Evolutionary conservation across 2,329 filamentous ascomycete genomes (phyloP).

Genomic region (Teratosphaeria zuluensis): DNA sequence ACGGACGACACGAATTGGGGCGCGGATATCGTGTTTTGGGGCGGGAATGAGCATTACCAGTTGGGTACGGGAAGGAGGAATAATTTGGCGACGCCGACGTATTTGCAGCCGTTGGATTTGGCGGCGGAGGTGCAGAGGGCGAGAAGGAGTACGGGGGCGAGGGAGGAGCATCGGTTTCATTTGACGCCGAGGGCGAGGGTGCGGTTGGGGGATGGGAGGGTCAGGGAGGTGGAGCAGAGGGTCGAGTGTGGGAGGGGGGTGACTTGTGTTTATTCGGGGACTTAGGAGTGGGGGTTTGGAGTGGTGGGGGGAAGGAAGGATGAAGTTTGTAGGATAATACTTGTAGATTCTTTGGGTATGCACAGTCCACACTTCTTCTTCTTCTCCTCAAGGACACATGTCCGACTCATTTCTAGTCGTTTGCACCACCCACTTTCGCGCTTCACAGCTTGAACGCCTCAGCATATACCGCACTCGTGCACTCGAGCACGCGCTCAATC

Average conservation of each 20-base stretch:
- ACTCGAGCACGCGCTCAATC: too few relatives aligned
- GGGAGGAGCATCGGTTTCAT: slow-evolving; percentile 65
- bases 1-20: slow-evolving; percentile 77
- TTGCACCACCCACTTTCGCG: too few relatives aligned
- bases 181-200: slow-evolving; percentile 69
- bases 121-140: slow-evolving; percentile 52
- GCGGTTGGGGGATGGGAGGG: slow-evolving; percentile 55
- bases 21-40: slow-evolving; percentile 84
- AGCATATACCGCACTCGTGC: too few relatives aligned
- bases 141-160: slow-evolving; percentile 46
- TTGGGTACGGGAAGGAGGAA: slow-evolving; percentile 83
- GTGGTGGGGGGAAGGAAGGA: too few relatives aligned
- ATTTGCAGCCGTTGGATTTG: slow-evolving; percentile 67
- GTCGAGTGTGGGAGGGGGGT: slow-evolving; percentile 78
- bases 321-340: too few relatives aligned
- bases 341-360: too few relatives aligned
- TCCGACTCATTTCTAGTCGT: too few relatives aligned
- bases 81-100: slow-evolving; percentile 64
- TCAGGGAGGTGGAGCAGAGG: slow-evolving; percentile 70
- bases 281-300: too few relatives aligned
- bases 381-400: too few relatives aligned
- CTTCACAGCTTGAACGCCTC: too few relatives aligned
- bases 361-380: too few relatives aligned
- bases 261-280: slow-evolving; percentile 67
- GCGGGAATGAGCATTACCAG: slow-evolving; percentile 88